Base-by-base conservation (phyloP, 1,284 basidiomycete genomes). In the Naganishia sp. region DNA sequence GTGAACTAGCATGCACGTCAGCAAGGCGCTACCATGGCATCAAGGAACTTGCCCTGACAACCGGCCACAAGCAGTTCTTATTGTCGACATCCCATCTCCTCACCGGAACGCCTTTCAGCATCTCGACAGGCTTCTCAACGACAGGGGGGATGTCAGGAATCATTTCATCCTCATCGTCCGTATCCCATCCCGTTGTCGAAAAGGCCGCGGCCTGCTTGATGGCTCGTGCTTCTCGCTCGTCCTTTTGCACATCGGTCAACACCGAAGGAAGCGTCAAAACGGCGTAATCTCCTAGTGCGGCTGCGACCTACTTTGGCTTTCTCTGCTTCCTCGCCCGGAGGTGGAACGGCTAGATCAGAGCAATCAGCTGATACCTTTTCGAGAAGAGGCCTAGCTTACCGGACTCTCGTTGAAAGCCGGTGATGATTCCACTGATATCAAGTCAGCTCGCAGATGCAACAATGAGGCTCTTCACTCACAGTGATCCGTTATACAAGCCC, bases 341-440 rank as follows among this genome's bases (percentile, higher is more conserved):
- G 28, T 13, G 52, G 36, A 39, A 3, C 36, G 10, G 36, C 36
- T 39, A 7, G 2, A 39, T 39, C 36, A 7, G 13, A 39, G 36
- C 36, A 39, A 10, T 21, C 28, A 25, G 33, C 54, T 18, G 25
- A 15, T 18, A 9, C 23, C 28, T n/a, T 13, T 39, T 39, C 36
- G 36, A 13, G 2, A 39, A 36, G 36, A 39, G 7, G 36, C 6
- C 36, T n/a, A 72, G 77, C 10, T 85, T 86, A 65, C 86, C 84
- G 36, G 76, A 9, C 6, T 88, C 83, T 1, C 89, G 81, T 42
- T 83, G 76, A 76, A 94, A 94, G 71, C 88, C 86, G 18, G 94
- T 90, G 2, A 92, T 82, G 2, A 92, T 67, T 15, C 66, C 66
- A 31, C 66, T 67, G 55, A 43, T n/a, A 6, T 33, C 28, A n/a